A percentile compares a stretch with the other conserved stretches of the same genome.
Conservation (phyloP, 345 rosid species). For the Arabidopsis suecica region DNA sequence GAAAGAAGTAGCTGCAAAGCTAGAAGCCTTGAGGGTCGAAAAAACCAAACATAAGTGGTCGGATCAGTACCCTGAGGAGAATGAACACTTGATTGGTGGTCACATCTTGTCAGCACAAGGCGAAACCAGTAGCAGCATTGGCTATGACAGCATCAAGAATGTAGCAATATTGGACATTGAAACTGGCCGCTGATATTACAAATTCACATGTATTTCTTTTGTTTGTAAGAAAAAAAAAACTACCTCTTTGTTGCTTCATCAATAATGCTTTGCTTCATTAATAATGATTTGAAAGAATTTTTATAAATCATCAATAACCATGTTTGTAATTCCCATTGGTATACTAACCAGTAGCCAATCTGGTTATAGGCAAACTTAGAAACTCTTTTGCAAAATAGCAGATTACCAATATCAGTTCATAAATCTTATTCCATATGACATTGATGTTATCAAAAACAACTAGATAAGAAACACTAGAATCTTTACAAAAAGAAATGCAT, state of each 20-base stretch:
- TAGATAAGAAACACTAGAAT: neutral
- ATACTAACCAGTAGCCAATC: neutral
- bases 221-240: neutral
- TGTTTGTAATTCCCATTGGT: neutral
- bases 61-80: conserved; percentile 7
- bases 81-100: conserved; percentile 15
- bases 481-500: no score
- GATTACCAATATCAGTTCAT: neutral
- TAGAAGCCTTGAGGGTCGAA: conserved; percentile 35
- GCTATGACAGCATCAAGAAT: conserved; percentile 24
- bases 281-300: neutral
- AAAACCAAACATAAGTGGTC: conserved; percentile 10
- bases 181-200: neutral
- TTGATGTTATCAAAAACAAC: neutral
- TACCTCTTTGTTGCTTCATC: neutral
- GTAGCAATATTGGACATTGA: neutral
- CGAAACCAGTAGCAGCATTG: neutral
- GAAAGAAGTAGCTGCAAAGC: conserved; percentile 42
- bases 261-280: neutral
- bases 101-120: neutral
- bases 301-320: neutral
- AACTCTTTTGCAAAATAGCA: neutral
- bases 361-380: neutral
- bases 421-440: neutral
- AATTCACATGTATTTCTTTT: neutral